These are phyloP conservation scores for Rhododendron ferrugineum DNA, from an alignment of 148 eudicot genomes.

Conservation along the genomic window DNA sequence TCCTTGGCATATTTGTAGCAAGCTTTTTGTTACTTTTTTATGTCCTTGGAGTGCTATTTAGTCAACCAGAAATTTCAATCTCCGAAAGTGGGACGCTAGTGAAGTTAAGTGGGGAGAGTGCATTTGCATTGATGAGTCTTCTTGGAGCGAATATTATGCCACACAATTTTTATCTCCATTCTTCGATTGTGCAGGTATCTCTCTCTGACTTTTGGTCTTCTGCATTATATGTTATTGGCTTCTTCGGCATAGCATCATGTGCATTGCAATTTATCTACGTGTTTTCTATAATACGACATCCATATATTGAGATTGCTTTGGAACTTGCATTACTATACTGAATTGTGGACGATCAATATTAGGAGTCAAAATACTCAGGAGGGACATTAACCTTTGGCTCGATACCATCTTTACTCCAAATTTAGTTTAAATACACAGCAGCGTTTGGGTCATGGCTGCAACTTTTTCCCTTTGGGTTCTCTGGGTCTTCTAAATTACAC, in stretches of 20 bases:
- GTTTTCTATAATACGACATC: background rate
- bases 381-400: background rate
- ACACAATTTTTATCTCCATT: slow-evolving; percentile 89
- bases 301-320: background rate
- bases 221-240: background rate
- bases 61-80: slow-evolving; percentile 55
- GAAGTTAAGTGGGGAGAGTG: slow-evolving; percentile 82
- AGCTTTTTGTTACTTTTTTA: slow-evolving; percentile 42
- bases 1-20: slow-evolving; percentile 46
- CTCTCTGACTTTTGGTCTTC: slow-evolving; percentile 9
- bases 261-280: background rate
- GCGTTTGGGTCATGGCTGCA: background rate
- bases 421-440: background rate
- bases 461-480: background rate
- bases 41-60: slow-evolving; percentile 54
- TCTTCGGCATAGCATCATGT: background rate
- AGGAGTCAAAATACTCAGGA: no score
- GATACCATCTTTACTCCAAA: background rate
- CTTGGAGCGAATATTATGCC: slow-evolving; percentile 93
- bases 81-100: slow-evolving; percentile 44
- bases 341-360: background rate
- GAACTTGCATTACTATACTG: background rate
- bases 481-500: background rate
- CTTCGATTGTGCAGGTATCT: slow-evolving; percentile 79
- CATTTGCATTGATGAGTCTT: slow-evolving; percentile 84